These are phyloP conservation scores for Allium sativum DNA, from an alignment of 106 monocot genomes.

Conservation along the genomic window DNA sequence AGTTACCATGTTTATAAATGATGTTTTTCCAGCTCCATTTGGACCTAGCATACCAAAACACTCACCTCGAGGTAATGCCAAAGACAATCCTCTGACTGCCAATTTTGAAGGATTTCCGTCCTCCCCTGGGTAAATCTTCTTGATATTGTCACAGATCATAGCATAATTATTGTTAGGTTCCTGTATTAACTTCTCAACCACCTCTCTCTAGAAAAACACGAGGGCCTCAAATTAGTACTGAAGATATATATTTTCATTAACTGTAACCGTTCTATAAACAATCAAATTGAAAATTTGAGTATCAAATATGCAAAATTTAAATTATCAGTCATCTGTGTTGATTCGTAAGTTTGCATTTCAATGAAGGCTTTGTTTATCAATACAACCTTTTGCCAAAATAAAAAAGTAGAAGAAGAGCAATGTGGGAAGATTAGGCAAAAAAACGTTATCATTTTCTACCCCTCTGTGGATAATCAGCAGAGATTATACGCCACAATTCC, in stretches of 20 bases:
- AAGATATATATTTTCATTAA: not conserved
- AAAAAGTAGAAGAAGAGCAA: too few species aligned
- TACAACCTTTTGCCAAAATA: too few species aligned
- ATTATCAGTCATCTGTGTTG: too few species aligned
- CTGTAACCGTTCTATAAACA: not conserved
- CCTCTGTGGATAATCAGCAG: too few species aligned
- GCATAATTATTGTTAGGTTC: slow-evolving; percentile 34
- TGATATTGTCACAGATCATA: slow-evolving; percentile 64
- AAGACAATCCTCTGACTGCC: slow-evolving; percentile 71
- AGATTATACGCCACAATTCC: too few species aligned
- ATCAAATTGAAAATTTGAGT: too few species aligned
- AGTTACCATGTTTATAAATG: slow-evolving; percentile 80
- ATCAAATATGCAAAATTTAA: too few species aligned
- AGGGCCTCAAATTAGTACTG: not conserved
- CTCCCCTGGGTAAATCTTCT: slow-evolving; percentile 54
- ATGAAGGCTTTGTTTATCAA: too few species aligned
- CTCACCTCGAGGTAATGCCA: slow-evolving; percentile 70
- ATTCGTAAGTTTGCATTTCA: too few species aligned
- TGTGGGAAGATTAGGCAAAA: too few species aligned
- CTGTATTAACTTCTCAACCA: slow-evolving; percentile 45
- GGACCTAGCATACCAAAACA: slow-evolving; percentile 96
- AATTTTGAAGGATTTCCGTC: slow-evolving; percentile 79
- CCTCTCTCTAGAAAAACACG: slow-evolving; percentile 36
- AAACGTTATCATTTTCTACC: too few species aligned
- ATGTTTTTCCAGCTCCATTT: slow-evolving; percentile 88